Evolutionary conservation across 2,329 filamentous ascomycete species (phyloP).

Genomic region (Sporothrix brasiliensis): DNA sequence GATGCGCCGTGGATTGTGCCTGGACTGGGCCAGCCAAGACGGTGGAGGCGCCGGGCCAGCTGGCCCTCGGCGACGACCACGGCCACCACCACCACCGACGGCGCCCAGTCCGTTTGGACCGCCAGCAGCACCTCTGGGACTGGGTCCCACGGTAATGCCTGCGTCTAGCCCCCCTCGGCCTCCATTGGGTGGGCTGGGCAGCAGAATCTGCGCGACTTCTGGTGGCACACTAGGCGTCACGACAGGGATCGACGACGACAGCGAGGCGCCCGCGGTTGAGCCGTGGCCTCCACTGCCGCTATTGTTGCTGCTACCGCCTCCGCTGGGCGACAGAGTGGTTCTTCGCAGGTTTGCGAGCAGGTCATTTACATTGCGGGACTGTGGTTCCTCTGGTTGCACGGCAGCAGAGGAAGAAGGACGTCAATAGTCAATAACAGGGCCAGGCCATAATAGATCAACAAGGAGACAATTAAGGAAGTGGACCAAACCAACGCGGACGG

Average conservation of each 20-base stretch:
- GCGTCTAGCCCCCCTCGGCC: neutral
- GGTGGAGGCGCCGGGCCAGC: slow-evolving; percentile 62
- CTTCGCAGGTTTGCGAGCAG: slow-evolving; percentile 61
- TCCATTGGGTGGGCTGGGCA: slow-evolving; percentile 12
- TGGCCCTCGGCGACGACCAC: slow-evolving; percentile 50
- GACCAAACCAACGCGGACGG: neutral
- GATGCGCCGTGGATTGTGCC: slow-evolving; percentile 31
- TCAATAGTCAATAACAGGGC: slow-evolving; percentile 1
- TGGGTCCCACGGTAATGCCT: neutral
- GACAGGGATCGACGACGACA: slow-evolving; percentile 24
- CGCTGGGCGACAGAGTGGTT: slow-evolving; percentile 43
- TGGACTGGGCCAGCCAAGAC: slow-evolving; percentile 55
- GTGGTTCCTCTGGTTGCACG: slow-evolving; percentile 34
- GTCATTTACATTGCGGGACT: slow-evolving; percentile 58
- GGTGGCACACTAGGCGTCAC: slow-evolving; percentile 60
- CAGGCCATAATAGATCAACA: neutral
- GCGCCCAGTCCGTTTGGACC: neutral
- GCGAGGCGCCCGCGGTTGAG: neutral
- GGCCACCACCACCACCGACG: neutral
- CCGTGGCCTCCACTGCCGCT: neutral
- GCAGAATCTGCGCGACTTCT: slow-evolving; percentile 59
- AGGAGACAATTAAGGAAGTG: neutral
- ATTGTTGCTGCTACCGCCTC: slow-evolving; percentile 13
- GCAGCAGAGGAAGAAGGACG: neutral
- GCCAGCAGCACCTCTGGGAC: neutral